These are phyloP conservation scores for Tremella fuciformis DNA, from an alignment of 768 basidiomycete genomes.

Conservation along the genomic window DNA sequence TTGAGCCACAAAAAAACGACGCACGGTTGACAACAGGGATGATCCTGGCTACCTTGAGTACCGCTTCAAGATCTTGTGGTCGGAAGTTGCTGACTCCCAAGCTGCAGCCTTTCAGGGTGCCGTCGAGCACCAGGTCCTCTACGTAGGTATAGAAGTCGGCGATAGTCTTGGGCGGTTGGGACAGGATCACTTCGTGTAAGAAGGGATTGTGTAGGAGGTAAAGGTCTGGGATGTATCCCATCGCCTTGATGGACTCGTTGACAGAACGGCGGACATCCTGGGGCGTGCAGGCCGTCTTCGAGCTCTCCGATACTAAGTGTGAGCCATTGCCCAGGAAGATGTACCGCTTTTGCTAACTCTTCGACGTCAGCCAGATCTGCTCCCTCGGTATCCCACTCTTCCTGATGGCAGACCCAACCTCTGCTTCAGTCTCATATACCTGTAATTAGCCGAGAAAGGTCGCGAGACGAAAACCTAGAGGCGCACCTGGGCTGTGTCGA, in stretches of 20 bases:
- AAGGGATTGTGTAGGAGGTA: slow-evolving; percentile 43
- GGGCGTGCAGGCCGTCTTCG: too few species aligned
- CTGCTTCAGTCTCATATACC: too few species aligned
- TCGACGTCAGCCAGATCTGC: too few species aligned
- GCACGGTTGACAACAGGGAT: slow-evolving; percentile 46
- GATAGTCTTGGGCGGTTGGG: slow-evolving; percentile 36
- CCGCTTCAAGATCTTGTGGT: slow-evolving; percentile 36
- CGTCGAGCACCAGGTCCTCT: slow-evolving; percentile 18
- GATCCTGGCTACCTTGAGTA: slow-evolving; percentile 33
- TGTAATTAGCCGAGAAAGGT: slow-evolving; percentile 37
- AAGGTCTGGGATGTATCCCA: slow-evolving; percentile 34
- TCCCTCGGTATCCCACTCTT: too few species aligned
- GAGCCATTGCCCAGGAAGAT: too few species aligned
- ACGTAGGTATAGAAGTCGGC: slow-evolving; percentile 20
- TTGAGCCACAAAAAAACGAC: not conserved
- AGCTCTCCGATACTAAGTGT: too few species aligned
- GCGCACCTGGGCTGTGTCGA: slow-evolving; percentile 43
- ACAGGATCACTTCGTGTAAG: too few species aligned
- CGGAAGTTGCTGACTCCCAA: slow-evolving; percentile 45
- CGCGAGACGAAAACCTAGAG: too few species aligned
- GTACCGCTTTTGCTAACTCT: slow-evolving; percentile 16
- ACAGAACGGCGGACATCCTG: slow-evolving; percentile 24
- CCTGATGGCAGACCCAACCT: too few species aligned
- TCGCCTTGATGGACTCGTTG: slow-evolving; percentile 19
- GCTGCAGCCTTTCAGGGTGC: slow-evolving; percentile 7